A percentile compares a stretch with the other conserved stretches of the same genome.
phyloP scores from a whole-genome alignment of 1,284 basidiomycete species.

The Fomitiporia mediterranea region DNA sequence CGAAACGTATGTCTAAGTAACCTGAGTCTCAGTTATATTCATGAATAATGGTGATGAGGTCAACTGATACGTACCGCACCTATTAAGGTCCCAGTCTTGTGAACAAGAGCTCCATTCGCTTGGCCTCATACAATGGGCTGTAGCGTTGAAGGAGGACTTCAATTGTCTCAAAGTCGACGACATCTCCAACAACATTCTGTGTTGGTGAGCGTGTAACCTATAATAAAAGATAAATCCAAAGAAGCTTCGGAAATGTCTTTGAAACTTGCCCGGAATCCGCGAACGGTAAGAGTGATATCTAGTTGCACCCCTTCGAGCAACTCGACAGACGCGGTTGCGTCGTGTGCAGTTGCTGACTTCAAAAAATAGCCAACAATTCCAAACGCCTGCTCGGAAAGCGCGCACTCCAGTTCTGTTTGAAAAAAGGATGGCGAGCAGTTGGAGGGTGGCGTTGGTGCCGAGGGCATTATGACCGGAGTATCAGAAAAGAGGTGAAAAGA shows the following conservation, averaged over 20 bases:
- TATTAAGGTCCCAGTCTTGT: slow-evolving; percentile 34
- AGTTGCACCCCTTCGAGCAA: slow-evolving; percentile 50
- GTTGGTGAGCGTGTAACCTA: too few relatives aligned
- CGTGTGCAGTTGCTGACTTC: slow-evolving; percentile 32
- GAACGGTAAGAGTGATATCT: slow-evolving; percentile 43
- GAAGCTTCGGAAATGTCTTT: slow-evolving; percentile 9
- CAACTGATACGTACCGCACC: neutral
- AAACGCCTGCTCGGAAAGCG: slow-evolving; percentile 55
- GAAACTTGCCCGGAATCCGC: slow-evolving; percentile 47
- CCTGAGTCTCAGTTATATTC: too few relatives aligned
- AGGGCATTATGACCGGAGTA: neutral
- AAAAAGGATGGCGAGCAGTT: slow-evolving; percentile 37
- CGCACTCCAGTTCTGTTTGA: slow-evolving; percentile 46
- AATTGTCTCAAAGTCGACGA: slow-evolving; percentile 50
- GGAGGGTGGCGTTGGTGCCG: neutral
- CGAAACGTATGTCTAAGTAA: too few relatives aligned
- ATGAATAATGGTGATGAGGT: too few relatives aligned
- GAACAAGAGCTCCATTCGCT: slow-evolving; percentile 43
- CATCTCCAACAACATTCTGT: too few relatives aligned
- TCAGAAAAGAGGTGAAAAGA: neutral
- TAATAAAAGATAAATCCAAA: too few relatives aligned
- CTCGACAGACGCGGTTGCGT: slow-evolving; percentile 49
- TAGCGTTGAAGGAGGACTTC: slow-evolving; percentile 49
- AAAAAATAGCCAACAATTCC: slow-evolving; percentile 48
- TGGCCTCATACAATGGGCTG: slow-evolving; percentile 47